Evolutionary conservation across 2,329 filamentous ascomycete species (phyloP), one percentile per base, ranked within the genome.

Genomic region (Coniochaeta pulveracea): DNA sequence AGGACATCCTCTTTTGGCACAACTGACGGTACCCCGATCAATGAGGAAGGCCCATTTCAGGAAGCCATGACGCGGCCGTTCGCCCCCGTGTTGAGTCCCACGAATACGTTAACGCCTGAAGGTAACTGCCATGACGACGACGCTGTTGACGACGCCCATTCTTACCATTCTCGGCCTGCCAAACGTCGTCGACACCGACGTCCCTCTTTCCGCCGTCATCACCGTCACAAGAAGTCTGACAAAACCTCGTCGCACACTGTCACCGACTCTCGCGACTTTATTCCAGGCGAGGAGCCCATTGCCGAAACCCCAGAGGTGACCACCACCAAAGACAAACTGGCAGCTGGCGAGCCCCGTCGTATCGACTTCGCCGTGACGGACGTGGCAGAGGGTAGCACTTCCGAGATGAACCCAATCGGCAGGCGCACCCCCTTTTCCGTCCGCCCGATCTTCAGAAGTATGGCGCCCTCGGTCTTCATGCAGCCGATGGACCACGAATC

Each of bases 391-490:
- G 42, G 37, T 18, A 40, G 46, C 5, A 39, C 47, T 4, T 36
- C 43, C 1, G 51, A 52, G 12, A 19, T 32, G 31, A 44, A 36
- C 32, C 63, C 70, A 2, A 73, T 80, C 48, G 64, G 64, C 10
- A 57, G 54, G 39, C 50, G 80, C 10, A 72, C 76, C 28, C 65
- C 62, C 31, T 61, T 84, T 31, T 78, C 72, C 2, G 65, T 81
- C 34, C 62, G 69, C 28, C 76, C 77, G 2, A 66, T 68, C 22
- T 72, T 76, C 14, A 82, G 76, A 47, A 73, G 76, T 29, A 62
- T 88, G 4, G 74, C 81, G 0, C 80, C 81, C 32, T 75, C 76
- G 9, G 80, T 86, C 37, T 86, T 88, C 44, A 62, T 61, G 0
- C 64, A 69, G 37, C 57, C 61, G n/a, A n/a, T n/a, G n/a, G n/a